Conservation (phyloP, 1,284 basidiomycete species). For the Cutaneotrichosporon sp. region DNA sequence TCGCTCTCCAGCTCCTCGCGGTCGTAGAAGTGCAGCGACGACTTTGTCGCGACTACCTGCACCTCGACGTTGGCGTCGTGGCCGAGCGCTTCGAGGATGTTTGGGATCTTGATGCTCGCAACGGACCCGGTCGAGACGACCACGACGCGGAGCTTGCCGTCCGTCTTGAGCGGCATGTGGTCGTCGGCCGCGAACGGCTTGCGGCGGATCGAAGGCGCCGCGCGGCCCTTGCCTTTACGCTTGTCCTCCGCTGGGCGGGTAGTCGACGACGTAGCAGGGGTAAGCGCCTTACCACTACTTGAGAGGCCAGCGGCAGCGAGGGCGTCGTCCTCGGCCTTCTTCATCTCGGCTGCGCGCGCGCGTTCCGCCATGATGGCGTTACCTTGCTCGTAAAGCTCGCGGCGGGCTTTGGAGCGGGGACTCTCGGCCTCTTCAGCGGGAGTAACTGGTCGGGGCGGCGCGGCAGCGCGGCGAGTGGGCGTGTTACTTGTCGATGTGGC, state of each 20-base stretch:
- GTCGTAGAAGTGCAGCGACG: conserved; percentile 73
- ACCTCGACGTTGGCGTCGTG: conserved; percentile 70
- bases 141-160: conserved; percentile 59
- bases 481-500: background rate
- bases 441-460: background rate
- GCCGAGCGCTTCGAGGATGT: conserved; percentile 62
- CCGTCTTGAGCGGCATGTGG: conserved; percentile 24
- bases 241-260: background rate
- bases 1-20: conserved; percentile 50
- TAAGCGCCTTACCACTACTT: background rate
- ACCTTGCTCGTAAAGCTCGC: conserved; percentile 36
- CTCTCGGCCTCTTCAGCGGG: conserved; percentile 22
- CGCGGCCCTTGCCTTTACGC: background rate
- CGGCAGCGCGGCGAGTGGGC: background rate
- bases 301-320: background rate
- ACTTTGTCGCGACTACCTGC: conserved; percentile 75
- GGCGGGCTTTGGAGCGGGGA: conserved; percentile 28
- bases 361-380: conserved; percentile 9
- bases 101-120: conserved; percentile 84
- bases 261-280: background rate
- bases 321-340: background rate
- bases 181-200: conserved; percentile 33
- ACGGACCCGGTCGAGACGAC: conserved; percentile 88
- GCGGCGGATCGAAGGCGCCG: background rate
- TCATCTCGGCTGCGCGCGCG: background rate